Conservation (phyloP, 768 basidiomycete genomes). For the Mycena sanguinolenta region DNA sequence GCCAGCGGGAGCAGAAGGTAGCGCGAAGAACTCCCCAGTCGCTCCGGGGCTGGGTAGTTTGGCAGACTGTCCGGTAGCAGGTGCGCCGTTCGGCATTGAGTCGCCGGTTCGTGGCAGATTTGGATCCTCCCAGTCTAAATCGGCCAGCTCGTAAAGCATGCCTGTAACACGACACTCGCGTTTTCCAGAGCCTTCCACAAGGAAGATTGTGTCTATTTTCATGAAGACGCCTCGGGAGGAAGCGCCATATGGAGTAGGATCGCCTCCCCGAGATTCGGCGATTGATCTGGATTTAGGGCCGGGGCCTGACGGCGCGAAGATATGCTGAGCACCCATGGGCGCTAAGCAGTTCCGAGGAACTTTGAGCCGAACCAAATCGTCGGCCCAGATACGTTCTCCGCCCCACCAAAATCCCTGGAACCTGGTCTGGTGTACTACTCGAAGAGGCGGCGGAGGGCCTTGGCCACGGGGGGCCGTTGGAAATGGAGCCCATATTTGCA, state of each 20-base stretch:
- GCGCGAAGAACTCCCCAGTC: constrained; percentile 43
- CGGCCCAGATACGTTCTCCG: constrained; percentile 88
- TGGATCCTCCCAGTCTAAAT: constrained; percentile 75
- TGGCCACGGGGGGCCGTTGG: constrained; percentile 32
- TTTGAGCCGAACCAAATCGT: constrained; percentile 87
- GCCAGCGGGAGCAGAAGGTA: constrained; percentile 77
- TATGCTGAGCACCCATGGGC: constrained; percentile 71
- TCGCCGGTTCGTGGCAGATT: constrained; percentile 25
- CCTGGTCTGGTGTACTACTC: constrained; percentile 62
- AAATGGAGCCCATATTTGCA: constrained; percentile 44
- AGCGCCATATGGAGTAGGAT: constrained; percentile 61
- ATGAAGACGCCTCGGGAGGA: constrained; percentile 78
- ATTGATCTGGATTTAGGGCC: constrained; percentile 51
- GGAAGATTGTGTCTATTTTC: constrained; percentile 73
- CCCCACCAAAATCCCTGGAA: constrained; percentile 94
- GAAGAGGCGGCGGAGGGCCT: constrained; percentile 33
- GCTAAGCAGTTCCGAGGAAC: constrained; percentile 75
- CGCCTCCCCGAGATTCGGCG: constrained; percentile 35
- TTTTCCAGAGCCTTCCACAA: constrained; percentile 63
- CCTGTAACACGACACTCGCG: constrained; percentile 81
- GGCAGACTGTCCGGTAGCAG: background rate
- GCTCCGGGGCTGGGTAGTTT: background rate
- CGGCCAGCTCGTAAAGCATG: constrained; percentile 83
- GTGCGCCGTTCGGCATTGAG: background rate
- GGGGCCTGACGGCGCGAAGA: constrained; percentile 74